A percentile compares a stretch with the other conserved stretches of the same genome.
Evolutionary conservation across 2,329 filamentous ascomycete species (phyloP).

Genomic region (Ophiosphaerella korrae): DNA sequence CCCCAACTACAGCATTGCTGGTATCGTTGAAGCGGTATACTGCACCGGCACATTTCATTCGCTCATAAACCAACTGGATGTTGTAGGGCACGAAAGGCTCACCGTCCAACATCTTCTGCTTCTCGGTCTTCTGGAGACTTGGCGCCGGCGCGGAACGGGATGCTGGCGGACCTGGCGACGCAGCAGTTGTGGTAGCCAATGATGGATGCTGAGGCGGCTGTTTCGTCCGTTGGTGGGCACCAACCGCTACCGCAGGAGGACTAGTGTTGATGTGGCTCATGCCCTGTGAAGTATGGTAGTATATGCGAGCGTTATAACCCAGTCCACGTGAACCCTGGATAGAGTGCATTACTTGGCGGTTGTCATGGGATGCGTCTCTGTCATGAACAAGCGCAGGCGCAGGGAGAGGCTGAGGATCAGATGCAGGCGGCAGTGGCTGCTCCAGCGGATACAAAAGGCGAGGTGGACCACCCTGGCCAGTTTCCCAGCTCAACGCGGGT

Average conservation of each 20-base stretch:
- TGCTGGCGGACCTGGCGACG: slow-evolving; percentile 27
- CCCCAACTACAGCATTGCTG: slow-evolving; percentile 72
- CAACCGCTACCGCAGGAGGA: slow-evolving; percentile 28
- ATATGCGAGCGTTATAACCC: slow-evolving; percentile 36
- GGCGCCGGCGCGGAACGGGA: slow-evolving; percentile 26
- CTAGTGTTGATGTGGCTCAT: slow-evolving; percentile 32
- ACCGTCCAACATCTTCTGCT: slow-evolving; percentile 86
- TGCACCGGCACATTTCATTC: slow-evolving; percentile 79
- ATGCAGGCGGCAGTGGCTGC: slow-evolving; percentile 12
- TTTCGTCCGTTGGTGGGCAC: slow-evolving; percentile 32
- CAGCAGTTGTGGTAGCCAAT: slow-evolving; percentile 15
- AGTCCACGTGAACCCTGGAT: slow-evolving; percentile 21
- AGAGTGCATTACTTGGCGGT: slow-evolving; percentile 28
- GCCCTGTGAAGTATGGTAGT: slow-evolving; percentile 36
- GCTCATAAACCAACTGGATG: slow-evolving; percentile 77
- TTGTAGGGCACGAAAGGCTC: slow-evolving; percentile 81
- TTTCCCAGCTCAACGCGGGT: slow-evolving; percentile 24
- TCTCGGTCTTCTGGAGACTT: slow-evolving; percentile 65
- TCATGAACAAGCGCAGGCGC: slow-evolving; percentile 19
- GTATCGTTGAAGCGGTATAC: slow-evolving; percentile 88
- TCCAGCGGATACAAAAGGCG: slow-evolving; percentile 32
- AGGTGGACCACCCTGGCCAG: slow-evolving; percentile 25
- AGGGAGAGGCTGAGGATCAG: slow-evolving; percentile 34
- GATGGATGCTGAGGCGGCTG: slow-evolving; percentile 31
- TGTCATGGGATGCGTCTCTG: slow-evolving; percentile 26